A percentile compares a stretch with the other conserved stretches of the same genome.
Conservation (phyloP, 163 green algal species). For the Prototheca stagnorum region DNA sequence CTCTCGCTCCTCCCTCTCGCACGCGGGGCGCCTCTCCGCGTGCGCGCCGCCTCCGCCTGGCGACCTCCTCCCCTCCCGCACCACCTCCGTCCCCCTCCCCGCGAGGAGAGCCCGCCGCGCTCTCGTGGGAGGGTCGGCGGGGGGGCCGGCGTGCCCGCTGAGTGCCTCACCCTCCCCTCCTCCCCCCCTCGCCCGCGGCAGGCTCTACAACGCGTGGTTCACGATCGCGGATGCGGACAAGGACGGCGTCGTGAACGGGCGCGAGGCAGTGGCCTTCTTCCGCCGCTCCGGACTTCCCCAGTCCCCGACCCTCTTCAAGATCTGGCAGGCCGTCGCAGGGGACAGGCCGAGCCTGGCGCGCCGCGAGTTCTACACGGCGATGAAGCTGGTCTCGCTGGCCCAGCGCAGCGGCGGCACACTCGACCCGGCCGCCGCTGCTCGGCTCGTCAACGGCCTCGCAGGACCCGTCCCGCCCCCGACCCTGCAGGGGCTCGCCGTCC, state of each 20-base stretch:
- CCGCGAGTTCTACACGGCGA: constrained; percentile 53
- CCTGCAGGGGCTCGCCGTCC: constrained; percentile 38
- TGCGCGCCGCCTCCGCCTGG: no score
- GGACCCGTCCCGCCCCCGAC: constrained; percentile 42
- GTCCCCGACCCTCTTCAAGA: constrained; percentile 52
- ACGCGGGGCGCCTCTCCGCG: no score
- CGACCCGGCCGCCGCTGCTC: constrained; percentile 34
- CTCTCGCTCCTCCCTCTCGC: no score
- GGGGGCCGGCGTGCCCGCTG: no score
- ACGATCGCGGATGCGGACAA: constrained; percentile 40
- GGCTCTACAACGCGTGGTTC: constrained; percentile 50
- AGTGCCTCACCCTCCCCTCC: constrained; percentile 1
- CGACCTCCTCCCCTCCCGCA: no score
- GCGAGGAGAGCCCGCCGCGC: no score
- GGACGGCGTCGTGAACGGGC: constrained; percentile 43
- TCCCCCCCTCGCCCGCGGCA: constrained; percentile 2
- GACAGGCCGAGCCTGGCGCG: constrained; percentile 43
- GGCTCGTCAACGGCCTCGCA: constrained; percentile 47
- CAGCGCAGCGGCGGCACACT: constrained; percentile 37
- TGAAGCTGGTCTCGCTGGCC: constrained; percentile 65
- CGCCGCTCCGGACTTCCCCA: constrained; percentile 41
- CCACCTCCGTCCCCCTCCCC: no score
- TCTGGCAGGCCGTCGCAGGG: constrained; percentile 67
- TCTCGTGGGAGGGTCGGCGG: no score
- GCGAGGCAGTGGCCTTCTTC: constrained; percentile 73